A percentile compares a stretch with the other conserved stretches of the same genome.
These are phyloP conservation scores for Melocanna baccifera DNA, from an alignment of 176 grass and related monocot species.

Conservation along the genomic window DNA sequence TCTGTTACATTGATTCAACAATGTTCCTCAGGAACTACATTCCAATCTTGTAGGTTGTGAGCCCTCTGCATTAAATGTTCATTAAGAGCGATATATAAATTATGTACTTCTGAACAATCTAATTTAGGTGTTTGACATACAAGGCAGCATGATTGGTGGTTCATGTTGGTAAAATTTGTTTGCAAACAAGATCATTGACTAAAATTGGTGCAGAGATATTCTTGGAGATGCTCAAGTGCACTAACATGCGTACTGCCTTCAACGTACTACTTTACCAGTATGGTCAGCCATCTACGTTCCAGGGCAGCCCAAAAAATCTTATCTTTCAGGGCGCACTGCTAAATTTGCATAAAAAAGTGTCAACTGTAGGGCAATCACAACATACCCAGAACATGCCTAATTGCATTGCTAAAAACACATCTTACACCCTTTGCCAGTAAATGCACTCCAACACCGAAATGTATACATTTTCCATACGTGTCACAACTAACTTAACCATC, in stretches of 20 bases:
- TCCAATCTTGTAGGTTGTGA: background rate
- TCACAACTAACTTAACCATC: background rate
- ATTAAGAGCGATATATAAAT: background rate
- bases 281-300: background rate
- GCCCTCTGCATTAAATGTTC: background rate
- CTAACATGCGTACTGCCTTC: background rate
- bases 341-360: background rate
- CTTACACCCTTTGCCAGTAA: background rate
- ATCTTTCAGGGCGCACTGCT: background rate
- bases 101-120: conserved; percentile 1
- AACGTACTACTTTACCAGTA: background rate
- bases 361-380: background rate
- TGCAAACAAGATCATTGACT: background rate
- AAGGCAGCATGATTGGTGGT: background rate
- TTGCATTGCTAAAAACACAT: background rate
- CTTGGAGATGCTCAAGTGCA: background rate
- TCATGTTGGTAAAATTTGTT: background rate
- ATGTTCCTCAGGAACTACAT: background rate
- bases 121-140: background rate
- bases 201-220: background rate
- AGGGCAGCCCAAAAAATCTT: background rate
- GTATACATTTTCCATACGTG: background rate
- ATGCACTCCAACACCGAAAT: background rate
- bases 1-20: conserved; percentile 3
- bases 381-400: background rate